Evolutionary conservation across 2,329 filamentous ascomycete genomes (phyloP), one percentile per base, ranked within the genome.

Genomic region (Penicillium sp.): DNA sequence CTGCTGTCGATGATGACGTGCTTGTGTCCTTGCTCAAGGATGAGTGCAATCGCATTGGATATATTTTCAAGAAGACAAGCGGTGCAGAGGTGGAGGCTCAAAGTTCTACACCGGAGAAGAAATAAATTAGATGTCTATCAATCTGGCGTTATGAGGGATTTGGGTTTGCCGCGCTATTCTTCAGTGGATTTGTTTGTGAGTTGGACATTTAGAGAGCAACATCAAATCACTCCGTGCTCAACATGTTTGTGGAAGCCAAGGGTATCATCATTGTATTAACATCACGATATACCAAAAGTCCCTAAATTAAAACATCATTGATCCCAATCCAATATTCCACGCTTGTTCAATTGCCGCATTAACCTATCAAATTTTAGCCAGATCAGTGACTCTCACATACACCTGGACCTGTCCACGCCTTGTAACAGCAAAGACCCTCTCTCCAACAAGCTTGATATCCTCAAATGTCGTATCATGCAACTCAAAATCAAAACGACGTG

Each of bases 21-120:
- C 63, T 77, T 8, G 57, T 74, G 8, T 63, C 70, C 5, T 55
- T 76, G 33, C 50, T 77, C 4, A 68, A 63, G 24, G 73, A 76
- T 29, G 73, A 75, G 48, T 73, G 70, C 33, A 75, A 75, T 56
- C 59, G 71, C 5, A 64, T 77, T 11, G 64, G 66, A 4, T 77
- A 68, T 46, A 58, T 77, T n/a, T 77, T 77, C 37, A 74, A 74
- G 51, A 75, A 75, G 55, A 67, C 67, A 3, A 67, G 57, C 24
- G 52, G 54, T 33, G 62, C 64, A 2, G 64, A 68, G 43, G 51
- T 63, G n/a, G 57, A 53, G 46, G 51, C 16, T 39, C 51, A 51
- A 23, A 19, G 14, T 8, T 36, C 14, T 16, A 16, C 26, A 14
- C 11, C 39, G 23, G 45, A 54, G 5, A 29, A 29, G 42, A 9